These are phyloP conservation scores for Lagerstroemia speciosa DNA, from an alignment of 345 rosid species.

Conservation along the genomic window DNA sequence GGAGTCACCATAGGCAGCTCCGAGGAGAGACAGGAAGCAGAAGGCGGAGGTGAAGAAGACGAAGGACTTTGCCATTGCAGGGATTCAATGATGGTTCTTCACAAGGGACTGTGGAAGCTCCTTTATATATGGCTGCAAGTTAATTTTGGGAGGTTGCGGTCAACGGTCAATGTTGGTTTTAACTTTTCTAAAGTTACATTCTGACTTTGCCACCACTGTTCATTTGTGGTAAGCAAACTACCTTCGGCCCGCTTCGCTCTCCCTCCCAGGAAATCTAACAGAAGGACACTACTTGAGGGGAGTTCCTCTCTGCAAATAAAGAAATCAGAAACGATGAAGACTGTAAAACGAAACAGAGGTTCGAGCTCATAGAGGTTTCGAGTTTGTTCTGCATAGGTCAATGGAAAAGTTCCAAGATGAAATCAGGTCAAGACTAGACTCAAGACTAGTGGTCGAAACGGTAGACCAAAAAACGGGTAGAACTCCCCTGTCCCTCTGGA, in stretches of 20 bases:
- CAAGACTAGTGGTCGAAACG: too few relatives aligned
- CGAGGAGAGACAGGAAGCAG: slow-evolving; percentile 34
- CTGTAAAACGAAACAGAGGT: too few relatives aligned
- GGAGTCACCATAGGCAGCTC: slow-evolving; percentile 17
- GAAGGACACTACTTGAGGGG: too few relatives aligned
- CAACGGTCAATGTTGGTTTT: background rate
- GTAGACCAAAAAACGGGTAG: too few relatives aligned
- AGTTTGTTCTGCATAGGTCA: too few relatives aligned
- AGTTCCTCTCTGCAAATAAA: too few relatives aligned
- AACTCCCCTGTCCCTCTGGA: too few relatives aligned
- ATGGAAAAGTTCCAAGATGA: too few relatives aligned
- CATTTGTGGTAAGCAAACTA: background rate
- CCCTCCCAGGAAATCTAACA: background rate
- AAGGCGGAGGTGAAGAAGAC: slow-evolving; percentile 35
- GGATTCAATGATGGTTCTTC: background rate
- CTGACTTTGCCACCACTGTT: background rate
- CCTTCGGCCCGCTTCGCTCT: slow-evolving; percentile 5
- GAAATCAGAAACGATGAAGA: too few relatives aligned
- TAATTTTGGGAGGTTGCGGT: slow-evolving; percentile 7
- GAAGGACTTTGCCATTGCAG: slow-evolving; percentile 30
- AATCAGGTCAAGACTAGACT: too few relatives aligned
- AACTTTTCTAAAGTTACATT: background rate
- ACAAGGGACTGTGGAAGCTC: background rate
- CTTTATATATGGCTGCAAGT: background rate
- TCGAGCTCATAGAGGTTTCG: too few relatives aligned